phyloP scores from a whole-genome alignment of 202 grass and related monocot species.

The Zizania palustris region DNA sequence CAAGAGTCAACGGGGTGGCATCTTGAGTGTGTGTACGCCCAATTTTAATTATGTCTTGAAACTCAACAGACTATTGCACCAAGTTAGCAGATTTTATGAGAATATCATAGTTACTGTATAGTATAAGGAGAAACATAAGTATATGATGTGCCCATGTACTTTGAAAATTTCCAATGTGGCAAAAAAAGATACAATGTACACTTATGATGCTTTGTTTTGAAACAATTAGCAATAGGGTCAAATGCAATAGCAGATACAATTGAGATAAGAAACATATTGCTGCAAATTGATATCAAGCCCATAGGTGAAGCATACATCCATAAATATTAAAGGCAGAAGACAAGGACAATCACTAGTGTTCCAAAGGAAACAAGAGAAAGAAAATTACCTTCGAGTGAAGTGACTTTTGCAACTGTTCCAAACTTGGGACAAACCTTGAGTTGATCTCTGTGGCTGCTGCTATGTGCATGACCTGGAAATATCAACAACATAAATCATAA shows the following conservation, averaged over 20 bases:
- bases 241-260: slow-evolving; percentile 13
- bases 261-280: not conserved
- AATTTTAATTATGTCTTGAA: slow-evolving; percentile 95
- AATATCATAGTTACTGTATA: not conserved
- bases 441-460: slow-evolving; percentile 87
- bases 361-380: slow-evolving; percentile 20
- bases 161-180: slow-evolving; percentile 1
- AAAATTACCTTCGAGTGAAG: slow-evolving; percentile 77
- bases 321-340: slow-evolving; percentile 8
- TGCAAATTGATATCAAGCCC: slow-evolving; percentile 12
- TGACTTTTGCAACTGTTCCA: slow-evolving; percentile 78
- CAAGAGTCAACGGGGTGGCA: slow-evolving; percentile 96
- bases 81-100: slow-evolving; percentile 40
- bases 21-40: slow-evolving; percentile 97
- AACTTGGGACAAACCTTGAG: slow-evolving; percentile 81
- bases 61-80: slow-evolving; percentile 73
- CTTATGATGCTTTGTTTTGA: slow-evolving; percentile 6
- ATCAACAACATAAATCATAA: slow-evolving; percentile 41
- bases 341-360: slow-evolving; percentile 5
- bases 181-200: not conserved
- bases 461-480: slow-evolving; percentile 97
- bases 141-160: not conserved
- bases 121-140: slow-evolving; percentile 15
- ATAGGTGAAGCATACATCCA: slow-evolving; percentile 18
- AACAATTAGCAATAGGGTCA: not conserved